Evolutionary conservation across 1,284 basidiomycete species (phyloP), one percentile per base, ranked within the genome.

Genomic region (Rhodotorula glutinis): DNA sequence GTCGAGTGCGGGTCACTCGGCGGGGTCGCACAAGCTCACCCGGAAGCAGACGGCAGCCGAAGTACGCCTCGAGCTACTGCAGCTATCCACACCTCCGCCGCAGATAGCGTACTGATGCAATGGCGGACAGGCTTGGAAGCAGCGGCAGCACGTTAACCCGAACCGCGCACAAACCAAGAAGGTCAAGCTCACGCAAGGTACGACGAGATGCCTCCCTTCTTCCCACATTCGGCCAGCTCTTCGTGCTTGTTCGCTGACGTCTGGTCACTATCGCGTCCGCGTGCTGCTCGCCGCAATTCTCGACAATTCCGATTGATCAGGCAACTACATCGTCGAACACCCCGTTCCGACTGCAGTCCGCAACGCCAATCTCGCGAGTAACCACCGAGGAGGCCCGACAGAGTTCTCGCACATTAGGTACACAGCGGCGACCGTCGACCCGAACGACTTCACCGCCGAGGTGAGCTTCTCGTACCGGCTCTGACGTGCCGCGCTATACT

Each of bases 371-470:
- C 29, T 66, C 2, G 60, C 70, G 4, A 67, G 65, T 43, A 64
- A 65, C 56, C 58, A 62, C 57, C 62, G 70, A 69, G 76, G 85
- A 49, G 89, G 84, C 60, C 86, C 87, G 14, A 91, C 87, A 2
- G 91, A 93, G 78, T 93, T 93, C 79, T 88, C 89, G 19, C 90
- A 93, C 79, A 91, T 94, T 90, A 85, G 91, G 47, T 93, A 93
- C 80, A 91, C 88, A 52, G 90, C 65, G 5, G 94, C 93, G 13
- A 97, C 93, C 1, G 88, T 87, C 75, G 94, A 97, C 77, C 93
- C 94, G 10, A 94, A 98, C 78, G 93, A 97, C 74, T 98, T 97
- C 76, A 82, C 82, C 7, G 85, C 87, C 75, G 87, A 71, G 38
- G 58, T 59, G 33, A n/a, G 49, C 33, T 40, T 25, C 5, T 25